Base-by-base conservation (phyloP, 129 eudicot genomes). In the Flaveria bidentis region DNA sequence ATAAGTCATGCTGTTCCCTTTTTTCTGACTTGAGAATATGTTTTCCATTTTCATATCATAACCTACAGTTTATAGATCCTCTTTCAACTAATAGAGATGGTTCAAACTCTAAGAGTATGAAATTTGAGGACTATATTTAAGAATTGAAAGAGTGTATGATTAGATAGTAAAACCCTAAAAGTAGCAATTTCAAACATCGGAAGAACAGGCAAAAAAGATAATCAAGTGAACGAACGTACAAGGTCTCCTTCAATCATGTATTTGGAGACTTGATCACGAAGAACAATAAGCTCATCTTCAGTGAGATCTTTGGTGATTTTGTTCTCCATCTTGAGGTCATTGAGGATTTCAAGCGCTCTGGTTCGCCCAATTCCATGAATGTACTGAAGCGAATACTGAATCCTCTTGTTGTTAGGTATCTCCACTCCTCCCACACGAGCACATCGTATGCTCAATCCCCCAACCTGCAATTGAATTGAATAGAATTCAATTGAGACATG, bases 401-500 rank as follows among this genome's bases (percentile, higher is more conserved):
- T 86, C 65, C 99, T 84, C 85, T 91, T 91, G 90, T 85, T 84
- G 81, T 95, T 95, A 6, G 99, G 99, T 4, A 95, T 86, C 87
- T 95, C 99, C 49, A 95, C 99, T 14, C 97, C 97, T 60, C 99
- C 99, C 33, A 95, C 94, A 95, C 99, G 99, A 20, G 89, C 97
- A 67, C 99, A 95, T 61, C 73, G 83, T 26, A 91, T 91, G 75
- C 83, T 87, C 89, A 94, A 81, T 10, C 89, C 88, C 72, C 89
- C 91, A 66, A 85, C 60, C 99, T 95, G 55, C 76, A 72, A 58
- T 42, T 73, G 63, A 58, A 10, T 51, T 52, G 62, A 51, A 53
- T 28, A 22, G 42, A 71, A 80, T 61, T 74, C 61, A 67, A 44
- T 44, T 44, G 33, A 28, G 33, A 28, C 33, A 28, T 28, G 33